Base-by-base conservation (phyloP, 2,329 filamentous ascomycete genomes). In the Colletotrichum sp. region DNA sequence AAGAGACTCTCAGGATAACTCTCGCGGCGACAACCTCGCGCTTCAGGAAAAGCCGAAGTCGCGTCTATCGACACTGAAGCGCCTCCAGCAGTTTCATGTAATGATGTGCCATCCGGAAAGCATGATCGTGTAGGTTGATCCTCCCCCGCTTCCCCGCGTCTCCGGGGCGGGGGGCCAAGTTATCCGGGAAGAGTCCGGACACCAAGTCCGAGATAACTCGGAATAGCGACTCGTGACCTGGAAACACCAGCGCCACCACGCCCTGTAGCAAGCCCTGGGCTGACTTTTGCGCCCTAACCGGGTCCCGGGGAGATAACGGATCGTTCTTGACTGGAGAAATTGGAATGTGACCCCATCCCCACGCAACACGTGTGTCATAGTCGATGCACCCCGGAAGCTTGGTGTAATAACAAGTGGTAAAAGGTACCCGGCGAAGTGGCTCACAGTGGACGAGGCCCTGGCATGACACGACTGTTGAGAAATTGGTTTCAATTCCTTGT, bases 181-280 rank as follows among this genome's bases (percentile, higher is more conserved):
- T 76, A 73, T 73, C 73, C 70, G 73, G 56, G 1, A 3, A 13
- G 10, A 58, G 62, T 60, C 73, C 73, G 73, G 9, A 34, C 6
- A 4, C 0, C 8, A 52, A 69, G 26, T 76, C 73, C 73, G 73
- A 58, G 43, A 6, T 10, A n/a, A 8, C 62, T 64, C 73, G 73
- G 73, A 75, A 24, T 30, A 8, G 5, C 21, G 56, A 15, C 43
- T 58, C 18, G 30, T 34, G 32, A 15, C 32, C 55, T 66, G 48
- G 32, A 66, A 58, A 61, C 9, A n/a, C 26, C 12, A 43, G 16
- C 32, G 21, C 26, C 38, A 56, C 32, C 32, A 28, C 8, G 24
- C 26, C 18, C 34, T n/a, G 18, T 9, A 5, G 13, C 32, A 61
- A 36, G 5, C 36, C 8, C 3, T 30, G 55, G 26, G 8, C 10